Base-by-base conservation (phyloP, 2,329 filamentous ascomycete genomes). In the Didymella glomerata region DNA sequence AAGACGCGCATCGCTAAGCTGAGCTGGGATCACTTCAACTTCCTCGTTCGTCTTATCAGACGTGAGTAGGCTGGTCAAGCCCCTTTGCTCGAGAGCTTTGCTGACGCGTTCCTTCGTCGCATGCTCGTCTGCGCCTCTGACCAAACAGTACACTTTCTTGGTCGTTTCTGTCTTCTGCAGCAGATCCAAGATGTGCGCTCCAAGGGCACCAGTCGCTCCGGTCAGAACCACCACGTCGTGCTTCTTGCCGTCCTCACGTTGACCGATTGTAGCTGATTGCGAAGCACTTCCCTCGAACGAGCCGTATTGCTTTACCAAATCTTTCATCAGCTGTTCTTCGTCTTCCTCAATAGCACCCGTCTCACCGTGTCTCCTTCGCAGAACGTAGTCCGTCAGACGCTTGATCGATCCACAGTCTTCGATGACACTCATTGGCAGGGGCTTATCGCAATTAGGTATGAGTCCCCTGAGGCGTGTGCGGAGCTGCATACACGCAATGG, bases 401-500 rank as follows among this genome's bases (percentile, higher is more conserved):
- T 77, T 63, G n/a, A 88, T 75, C 2, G 80, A 86, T 1, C 85
- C 84, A 54, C 82, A 82, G 58, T 89, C 85, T 62, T 88, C 87
- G 0, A 89, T 81, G 1, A 88, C 70, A 57, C 85, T 88, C 59
- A 84, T 76, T 0, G 86, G 85, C 1, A 88, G 67, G 0, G 74
- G 66, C 27, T 67, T 61, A n/a, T 71, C 51, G 40, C 63, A 66
- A 9, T 71, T 51, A 1, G 76, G 76, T n/a, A 80, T 64, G 6
- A 82, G 63, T 41, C 67, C 65, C 30, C 68, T 69, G 10, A 81
- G 62, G 11, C 72, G 70, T 32, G 72, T 70, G 16, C 83, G 74
- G 20, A 88, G 80, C 54, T 83, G 83, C 59, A 86, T 82, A 51
- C 82, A 84, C 0, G 82, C 80, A 2, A 86, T 82, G 0, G 87